Evolutionary conservation across 2,329 filamentous ascomycete genomes (phyloP), one percentile per base, ranked within the genome.

Genomic region (Cryoendolithus antarcticus): DNA sequence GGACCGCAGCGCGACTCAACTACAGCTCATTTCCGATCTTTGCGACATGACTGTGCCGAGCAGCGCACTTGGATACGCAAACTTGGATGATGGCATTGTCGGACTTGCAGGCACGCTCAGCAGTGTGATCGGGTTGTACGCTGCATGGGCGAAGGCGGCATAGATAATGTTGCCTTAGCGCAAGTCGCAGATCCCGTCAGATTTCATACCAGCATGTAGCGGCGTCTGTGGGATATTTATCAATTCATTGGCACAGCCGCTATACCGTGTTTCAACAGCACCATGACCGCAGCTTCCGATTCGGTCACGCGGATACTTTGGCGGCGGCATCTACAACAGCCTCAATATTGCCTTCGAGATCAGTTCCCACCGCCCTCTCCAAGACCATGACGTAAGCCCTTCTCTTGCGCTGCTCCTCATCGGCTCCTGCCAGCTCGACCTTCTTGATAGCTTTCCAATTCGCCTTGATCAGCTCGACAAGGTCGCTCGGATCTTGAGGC

Each of bases 61-160:
- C 40, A 76, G 82, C 31, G 81, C 79, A 27, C 74, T 96, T 37
- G 84, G 83, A 39, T 81, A 82, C 67, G 69, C 75, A 41, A 72
- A 69, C 49, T 70, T 98, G 39, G 91, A 98, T 60, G 91, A 98
- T 59, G 91, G 91, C 39, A 63, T 96, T 54, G 82, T 98, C 49
- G 91, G 91, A 52, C 67, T 98, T 51, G 83, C 86, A 10, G 91
- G 91, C 52, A 93, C 86, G 6, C 62, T 86, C 45, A 94, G 86
- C 72, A 88, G 82, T 70, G 67, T 93, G 66, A 80, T 98, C 53
- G 91, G 89, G 30, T 68, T 93, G 24, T 82, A 81, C 62, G 69
- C 69, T 46, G 79, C 84, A 56, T 98, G 91, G 91, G 85, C 83
- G 70, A 96, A 96, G 80, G 94, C 86, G 13, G 84, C 82, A 24